phyloP scores from a whole-genome alignment of 2,329 filamentous ascomycete genomes.

The Aspergillus floridensis region DNA sequence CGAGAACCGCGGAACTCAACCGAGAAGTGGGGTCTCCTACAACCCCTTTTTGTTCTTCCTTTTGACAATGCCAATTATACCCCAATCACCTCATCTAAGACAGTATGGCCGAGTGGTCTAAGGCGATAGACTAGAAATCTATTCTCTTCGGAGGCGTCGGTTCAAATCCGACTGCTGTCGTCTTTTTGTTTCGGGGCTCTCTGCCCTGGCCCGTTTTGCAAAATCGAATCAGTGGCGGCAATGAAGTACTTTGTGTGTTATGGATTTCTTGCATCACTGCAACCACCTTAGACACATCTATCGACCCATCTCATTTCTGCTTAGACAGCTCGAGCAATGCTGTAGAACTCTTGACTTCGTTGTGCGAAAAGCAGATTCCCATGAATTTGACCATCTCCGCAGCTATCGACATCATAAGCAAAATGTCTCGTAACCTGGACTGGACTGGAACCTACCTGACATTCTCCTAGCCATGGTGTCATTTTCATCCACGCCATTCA shows the following conservation, averaged over 20 bases:
- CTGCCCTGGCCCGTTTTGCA: too few species aligned
- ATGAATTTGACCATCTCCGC: slow-evolving; percentile 24
- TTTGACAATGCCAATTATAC: neutral
- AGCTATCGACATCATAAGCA: slow-evolving; percentile 12
- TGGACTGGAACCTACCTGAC: slow-evolving; percentile 12
- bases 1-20: neutral
- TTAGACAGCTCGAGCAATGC: neutral
- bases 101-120: neutral
- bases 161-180: neutral
- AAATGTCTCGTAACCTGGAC: too few species aligned
- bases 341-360: slow-evolving; percentile 17
- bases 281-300: too few species aligned
- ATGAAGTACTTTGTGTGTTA: too few species aligned
- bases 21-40: neutral
- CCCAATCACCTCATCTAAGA: neutral
- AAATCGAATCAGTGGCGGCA: too few species aligned
- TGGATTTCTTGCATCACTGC: too few species aligned
- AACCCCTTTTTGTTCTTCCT: neutral
- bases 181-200: neutral
- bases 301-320: neutral
- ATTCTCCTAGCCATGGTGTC: slow-evolving; percentile 14
- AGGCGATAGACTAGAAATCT: neutral
- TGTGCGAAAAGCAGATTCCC: slow-evolving; percentile 22
- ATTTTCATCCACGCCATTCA: slow-evolving; percentile 25
- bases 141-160: neutral